These are phyloP conservation scores for Podospora pseudocomata DNA, from an alignment of 495 filamentous ascomycete species.

Conservation along the genomic window DNA sequence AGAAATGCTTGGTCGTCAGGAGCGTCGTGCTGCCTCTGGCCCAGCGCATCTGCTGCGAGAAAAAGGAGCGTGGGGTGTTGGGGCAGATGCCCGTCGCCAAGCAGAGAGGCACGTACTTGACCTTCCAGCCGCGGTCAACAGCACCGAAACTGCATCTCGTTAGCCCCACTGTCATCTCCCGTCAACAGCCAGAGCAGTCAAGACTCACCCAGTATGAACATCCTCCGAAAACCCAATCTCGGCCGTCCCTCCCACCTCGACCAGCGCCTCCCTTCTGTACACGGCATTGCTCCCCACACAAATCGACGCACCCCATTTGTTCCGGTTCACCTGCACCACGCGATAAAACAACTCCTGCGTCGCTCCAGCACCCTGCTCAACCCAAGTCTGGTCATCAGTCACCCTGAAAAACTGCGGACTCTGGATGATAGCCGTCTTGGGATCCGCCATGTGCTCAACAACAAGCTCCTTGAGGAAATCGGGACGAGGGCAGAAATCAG, in stretches of 20 bases:
- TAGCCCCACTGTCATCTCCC: not conserved
- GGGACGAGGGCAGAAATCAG: slow-evolving; percentile 32
- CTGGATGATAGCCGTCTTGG: slow-evolving; percentile 32
- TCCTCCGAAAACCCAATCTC: slow-evolving; percentile 38
- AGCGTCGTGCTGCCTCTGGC: slow-evolving; percentile 33
- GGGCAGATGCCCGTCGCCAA: slow-evolving; percentile 35
- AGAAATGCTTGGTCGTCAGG: slow-evolving; percentile 32
- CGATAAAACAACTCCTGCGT: slow-evolving; percentile 37
- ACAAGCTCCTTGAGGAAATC: slow-evolving; percentile 31
- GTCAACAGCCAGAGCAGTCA: not conserved
- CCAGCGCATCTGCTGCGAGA: slow-evolving; percentile 38
- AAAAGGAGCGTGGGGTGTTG: slow-evolving; percentile 34
- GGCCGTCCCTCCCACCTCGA: slow-evolving; percentile 31
- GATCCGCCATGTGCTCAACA: slow-evolving; percentile 32
- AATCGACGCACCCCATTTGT: slow-evolving; percentile 33
- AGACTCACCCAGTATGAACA: slow-evolving; percentile 32
- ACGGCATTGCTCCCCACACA: slow-evolving; percentile 36
- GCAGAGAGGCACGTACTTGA: slow-evolving; percentile 34
- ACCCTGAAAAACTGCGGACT: slow-evolving; percentile 33
- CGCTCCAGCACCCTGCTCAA: slow-evolving; percentile 35
- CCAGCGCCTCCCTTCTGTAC: slow-evolving; percentile 27
- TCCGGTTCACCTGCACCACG: slow-evolving; percentile 34
- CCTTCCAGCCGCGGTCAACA: slow-evolving; percentile 35
- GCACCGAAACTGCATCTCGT: slow-evolving; percentile 25
- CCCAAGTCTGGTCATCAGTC: slow-evolving; percentile 33